These are phyloP conservation scores for Aureobasidium musti DNA, from an alignment of 2,329 filamentous ascomycete genomes.

Conservation along the genomic window DNA sequence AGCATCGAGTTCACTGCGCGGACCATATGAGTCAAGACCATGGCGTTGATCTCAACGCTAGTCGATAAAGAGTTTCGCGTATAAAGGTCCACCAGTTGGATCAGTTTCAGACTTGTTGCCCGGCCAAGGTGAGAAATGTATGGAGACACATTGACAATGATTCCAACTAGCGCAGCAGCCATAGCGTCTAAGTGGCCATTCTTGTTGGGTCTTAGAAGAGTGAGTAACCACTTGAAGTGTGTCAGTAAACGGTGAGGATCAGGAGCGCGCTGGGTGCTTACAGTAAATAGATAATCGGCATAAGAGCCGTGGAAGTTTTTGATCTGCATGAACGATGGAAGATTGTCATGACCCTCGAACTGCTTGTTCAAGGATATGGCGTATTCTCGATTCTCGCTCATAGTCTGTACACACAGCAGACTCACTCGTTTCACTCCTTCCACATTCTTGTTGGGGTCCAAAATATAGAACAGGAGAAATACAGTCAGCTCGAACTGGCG, in stretches of 20 bases:
- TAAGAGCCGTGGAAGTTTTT: slow-evolving; percentile 85
- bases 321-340: slow-evolving; percentile 79
- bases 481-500: slow-evolving; percentile 91
- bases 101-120: slow-evolving; percentile 68
- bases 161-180: slow-evolving; percentile 86
- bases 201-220: slow-evolving; percentile 25
- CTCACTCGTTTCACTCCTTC: slow-evolving; percentile 96
- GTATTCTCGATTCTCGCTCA: slow-evolving; percentile 91
- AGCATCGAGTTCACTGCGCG: slow-evolving; percentile 88
- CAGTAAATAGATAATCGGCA: slow-evolving; percentile 89
- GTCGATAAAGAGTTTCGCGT: slow-evolving; percentile 62
- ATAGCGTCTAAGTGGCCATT: slow-evolving; percentile 49
- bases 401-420: slow-evolving; percentile 90
- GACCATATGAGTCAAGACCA: slow-evolving; percentile 74
- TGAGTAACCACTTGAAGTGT: slow-evolving; percentile 24
- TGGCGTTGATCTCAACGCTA: slow-evolving; percentile 87
- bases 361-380: slow-evolving; percentile 84
- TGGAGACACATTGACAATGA: slow-evolving; percentile 90
- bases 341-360: slow-evolving; percentile 84
- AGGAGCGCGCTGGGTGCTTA: slow-evolving; percentile 47
- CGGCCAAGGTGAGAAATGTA: slow-evolving; percentile 76
- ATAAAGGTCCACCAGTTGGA: slow-evolving; percentile 21
- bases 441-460: slow-evolving; percentile 85
- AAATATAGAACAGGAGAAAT: slow-evolving; percentile 85
- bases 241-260: not conserved